These are phyloP conservation scores for Syzygium aqueum DNA, from an alignment of 345 rosid species.

Conservation along the genomic window DNA sequence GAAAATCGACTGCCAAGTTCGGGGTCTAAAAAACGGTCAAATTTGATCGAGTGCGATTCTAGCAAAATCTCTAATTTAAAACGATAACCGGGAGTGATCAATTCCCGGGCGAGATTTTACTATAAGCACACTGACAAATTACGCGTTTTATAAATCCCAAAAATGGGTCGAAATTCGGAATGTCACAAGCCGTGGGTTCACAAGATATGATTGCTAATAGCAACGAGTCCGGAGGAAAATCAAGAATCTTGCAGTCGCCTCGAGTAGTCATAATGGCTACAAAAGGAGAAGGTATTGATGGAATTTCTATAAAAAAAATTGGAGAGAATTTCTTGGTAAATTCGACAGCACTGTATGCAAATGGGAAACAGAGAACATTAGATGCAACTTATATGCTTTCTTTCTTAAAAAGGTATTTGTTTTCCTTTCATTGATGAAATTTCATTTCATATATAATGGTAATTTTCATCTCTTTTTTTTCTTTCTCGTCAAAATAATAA, in stretches of 20 bases:
- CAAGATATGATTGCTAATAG: neutral
- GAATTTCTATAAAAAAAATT: neutral
- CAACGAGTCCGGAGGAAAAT: neutral
- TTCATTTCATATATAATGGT: neutral
- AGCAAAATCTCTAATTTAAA: too few species aligned
- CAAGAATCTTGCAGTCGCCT: neutral
- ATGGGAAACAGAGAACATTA: neutral
- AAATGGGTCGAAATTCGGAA: too few species aligned
- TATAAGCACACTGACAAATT: too few species aligned
- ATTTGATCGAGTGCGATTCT: too few species aligned
- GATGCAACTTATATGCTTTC: neutral
- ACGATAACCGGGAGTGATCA: too few species aligned
- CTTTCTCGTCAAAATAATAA: neutral
- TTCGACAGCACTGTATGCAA: accelerated
- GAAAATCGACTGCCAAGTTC: too few species aligned
- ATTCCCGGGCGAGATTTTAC: too few species aligned
- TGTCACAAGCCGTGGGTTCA: neutral
- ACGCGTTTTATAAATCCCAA: too few species aligned
- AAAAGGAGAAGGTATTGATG: neutral
- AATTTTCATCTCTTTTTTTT: neutral
- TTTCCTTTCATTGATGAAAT: neutral
- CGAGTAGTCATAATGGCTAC: neutral
- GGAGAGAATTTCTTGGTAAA: neutral
- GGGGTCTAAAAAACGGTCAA: too few species aligned
- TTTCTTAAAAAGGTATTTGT: too few species aligned